A percentile compares a stretch with the other conserved stretches of the same genome.
Conservation (phyloP, 2,329 filamentous ascomycete genomes). For the Magnaporthiopsis incrustans region DNA sequence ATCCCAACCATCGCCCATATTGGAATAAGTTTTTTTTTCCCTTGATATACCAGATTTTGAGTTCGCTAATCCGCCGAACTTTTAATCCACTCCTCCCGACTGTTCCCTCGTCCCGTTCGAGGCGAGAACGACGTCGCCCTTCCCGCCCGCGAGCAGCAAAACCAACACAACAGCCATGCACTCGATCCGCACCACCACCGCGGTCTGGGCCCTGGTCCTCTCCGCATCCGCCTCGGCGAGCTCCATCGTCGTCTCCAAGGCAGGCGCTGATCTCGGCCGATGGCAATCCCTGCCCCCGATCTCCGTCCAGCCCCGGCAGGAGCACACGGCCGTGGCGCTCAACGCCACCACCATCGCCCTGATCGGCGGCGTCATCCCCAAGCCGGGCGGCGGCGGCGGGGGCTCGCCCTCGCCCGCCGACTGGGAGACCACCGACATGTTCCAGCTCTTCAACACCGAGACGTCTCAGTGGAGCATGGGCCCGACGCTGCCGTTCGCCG, state of each 20-base stretch:
- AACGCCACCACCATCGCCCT: conserved; percentile 4
- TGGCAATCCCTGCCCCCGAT: conserved; percentile 3
- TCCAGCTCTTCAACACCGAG: conserved; percentile 5
- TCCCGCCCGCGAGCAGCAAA: too few relatives aligned
- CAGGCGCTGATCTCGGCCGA: not conserved
- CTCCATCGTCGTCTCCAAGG: not conserved
- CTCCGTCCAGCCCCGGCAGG: conserved; percentile 2
- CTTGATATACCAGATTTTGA: too few relatives aligned
- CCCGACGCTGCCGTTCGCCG: not conserved
- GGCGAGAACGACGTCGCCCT: not conserved
- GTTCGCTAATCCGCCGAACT: too few relatives aligned
- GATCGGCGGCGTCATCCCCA: conserved; percentile 2
- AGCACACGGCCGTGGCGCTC: conserved; percentile 3
- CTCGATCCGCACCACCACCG: not conserved
- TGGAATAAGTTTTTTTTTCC: too few relatives aligned
- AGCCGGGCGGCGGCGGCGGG: not conserved
- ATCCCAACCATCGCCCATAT: too few relatives aligned
- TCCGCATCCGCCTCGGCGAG: not conserved
- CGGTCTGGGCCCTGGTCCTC: not conserved
- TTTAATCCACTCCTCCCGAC: too few relatives aligned
- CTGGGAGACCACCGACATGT: conserved; percentile 5
- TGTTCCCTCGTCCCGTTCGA: not conserved
- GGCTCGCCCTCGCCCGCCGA: not conserved
- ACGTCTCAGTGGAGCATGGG: not conserved
- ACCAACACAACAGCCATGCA: too few relatives aligned